Evolutionary conservation across 1,284 basidiomycete species (phyloP).

Genomic region (Puccinia polysora): DNA sequence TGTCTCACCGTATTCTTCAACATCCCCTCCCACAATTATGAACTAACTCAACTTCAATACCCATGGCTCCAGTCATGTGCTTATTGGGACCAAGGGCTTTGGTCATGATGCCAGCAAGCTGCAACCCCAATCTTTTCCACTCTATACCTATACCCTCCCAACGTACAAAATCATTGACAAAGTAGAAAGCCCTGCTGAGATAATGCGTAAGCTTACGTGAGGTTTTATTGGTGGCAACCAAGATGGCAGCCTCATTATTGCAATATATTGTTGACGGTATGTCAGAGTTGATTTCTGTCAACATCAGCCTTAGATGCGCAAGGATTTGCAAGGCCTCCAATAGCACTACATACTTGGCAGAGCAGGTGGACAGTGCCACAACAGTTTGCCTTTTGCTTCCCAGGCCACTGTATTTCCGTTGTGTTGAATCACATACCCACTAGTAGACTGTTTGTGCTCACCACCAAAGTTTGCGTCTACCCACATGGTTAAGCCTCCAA

Average conservation of each 20-base stretch:
- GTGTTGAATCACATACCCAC: background rate
- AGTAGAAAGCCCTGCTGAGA: background rate
- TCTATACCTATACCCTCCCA: background rate
- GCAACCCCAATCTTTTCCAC: background rate
- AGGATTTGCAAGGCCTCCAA: background rate
- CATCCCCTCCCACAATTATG: background rate
- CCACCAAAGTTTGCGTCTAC: conserved; percentile 16
- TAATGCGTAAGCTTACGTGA: background rate
- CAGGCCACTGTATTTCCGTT: background rate
- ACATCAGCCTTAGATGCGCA: background rate
- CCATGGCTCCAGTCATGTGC: background rate
- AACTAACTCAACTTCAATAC: background rate
- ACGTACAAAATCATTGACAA: background rate
- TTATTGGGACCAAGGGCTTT: background rate
- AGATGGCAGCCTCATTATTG: background rate
- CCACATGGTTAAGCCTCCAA: background rate
- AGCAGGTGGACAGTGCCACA: background rate
- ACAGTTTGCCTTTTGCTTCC: conserved; percentile 7
- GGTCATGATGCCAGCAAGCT: background rate
- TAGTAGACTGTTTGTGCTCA: background rate
- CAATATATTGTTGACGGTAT: background rate
- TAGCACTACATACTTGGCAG: background rate
- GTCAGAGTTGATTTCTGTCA: background rate
- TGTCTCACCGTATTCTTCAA: background rate
- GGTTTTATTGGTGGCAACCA: background rate